These are phyloP conservation scores for Stevia rebaudiana DNA, from an alignment of 140 eudicot genomes.

Conservation along the genomic window DNA sequence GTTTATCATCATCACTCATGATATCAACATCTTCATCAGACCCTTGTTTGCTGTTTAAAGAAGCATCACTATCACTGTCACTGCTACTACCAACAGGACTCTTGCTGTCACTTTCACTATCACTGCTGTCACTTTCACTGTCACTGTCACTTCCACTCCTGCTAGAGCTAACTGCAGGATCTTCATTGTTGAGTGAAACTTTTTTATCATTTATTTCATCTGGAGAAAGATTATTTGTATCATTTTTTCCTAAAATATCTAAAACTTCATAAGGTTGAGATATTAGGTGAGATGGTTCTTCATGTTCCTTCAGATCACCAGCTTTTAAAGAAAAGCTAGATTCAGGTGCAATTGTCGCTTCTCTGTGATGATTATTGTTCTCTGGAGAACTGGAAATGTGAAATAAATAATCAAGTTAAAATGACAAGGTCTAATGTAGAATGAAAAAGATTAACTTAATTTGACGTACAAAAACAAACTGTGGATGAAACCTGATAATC, in stretches of 20 bases:
- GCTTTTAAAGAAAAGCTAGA: slow-evolving; percentile 26
- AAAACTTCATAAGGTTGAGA: slow-evolving; percentile 39
- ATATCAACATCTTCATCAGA: slow-evolving; percentile 96
- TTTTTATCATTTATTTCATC: slow-evolving; percentile 48
- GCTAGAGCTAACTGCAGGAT: slow-evolving; percentile 55
- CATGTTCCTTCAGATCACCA: slow-evolving; percentile 28
- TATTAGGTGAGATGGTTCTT: slow-evolving; percentile 34
- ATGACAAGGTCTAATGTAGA: not conserved
- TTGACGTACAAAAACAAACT: not conserved
- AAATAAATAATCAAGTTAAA: slow-evolving; percentile 6
- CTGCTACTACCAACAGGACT: slow-evolving; percentile 72
- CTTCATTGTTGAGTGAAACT: slow-evolving; percentile 43
- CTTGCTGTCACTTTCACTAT: slow-evolving; percentile 60
- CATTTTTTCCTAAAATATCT: slow-evolving; percentile 37
- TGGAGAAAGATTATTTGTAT: slow-evolving; percentile 42
- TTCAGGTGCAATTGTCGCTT: slow-evolving; percentile 31
- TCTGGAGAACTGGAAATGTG: slow-evolving; percentile 60
- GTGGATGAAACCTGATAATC: not conserved
- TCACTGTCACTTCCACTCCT: slow-evolving; percentile 71
- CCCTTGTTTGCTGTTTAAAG: slow-evolving; percentile 83
- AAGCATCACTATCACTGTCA: slow-evolving; percentile 82
- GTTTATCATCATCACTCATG: slow-evolving; percentile 84
- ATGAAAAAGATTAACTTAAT: not conserved
- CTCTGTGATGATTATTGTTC: slow-evolving; percentile 31
- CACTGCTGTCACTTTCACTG: slow-evolving; percentile 61